Conservation (phyloP, 1,284 basidiomycete genomes). For the Microbotryum scabiosae region DNA sequence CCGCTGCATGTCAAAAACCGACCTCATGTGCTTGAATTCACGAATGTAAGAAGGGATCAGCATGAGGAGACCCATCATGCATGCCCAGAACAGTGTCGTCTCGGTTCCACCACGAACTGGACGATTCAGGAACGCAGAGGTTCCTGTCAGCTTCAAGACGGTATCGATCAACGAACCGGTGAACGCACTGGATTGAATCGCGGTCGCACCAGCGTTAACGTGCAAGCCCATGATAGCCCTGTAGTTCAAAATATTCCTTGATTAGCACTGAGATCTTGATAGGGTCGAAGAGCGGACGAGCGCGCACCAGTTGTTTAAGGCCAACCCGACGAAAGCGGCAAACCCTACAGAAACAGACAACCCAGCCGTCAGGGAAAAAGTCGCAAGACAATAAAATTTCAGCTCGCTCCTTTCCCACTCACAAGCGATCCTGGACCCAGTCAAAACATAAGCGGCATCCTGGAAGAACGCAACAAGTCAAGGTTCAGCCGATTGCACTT, state of each 20-base stretch:
- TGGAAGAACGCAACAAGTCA: constrained; percentile 30
- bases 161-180: too few species aligned
- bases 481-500: neutral
- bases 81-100: constrained; percentile 52
- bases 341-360: constrained; percentile 39
- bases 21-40: constrained; percentile 32
- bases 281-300: constrained; percentile 35
- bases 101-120: constrained; percentile 49
- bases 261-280: neutral
- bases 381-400: constrained; percentile 14
- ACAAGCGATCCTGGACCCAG: neutral
- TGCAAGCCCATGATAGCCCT: constrained; percentile 40
- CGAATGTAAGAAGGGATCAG: constrained; percentile 32
- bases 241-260: constrained; percentile 24
- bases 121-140: constrained; percentile 46
- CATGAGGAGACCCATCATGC: constrained; percentile 23
- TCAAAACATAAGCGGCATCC: constrained; percentile 52
- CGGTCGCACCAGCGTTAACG: constrained; percentile 40
- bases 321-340: constrained; percentile 46
- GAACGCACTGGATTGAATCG: neutral
- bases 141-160: neutral
- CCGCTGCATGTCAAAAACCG: too few species aligned
- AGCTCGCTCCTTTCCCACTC: constrained; percentile 32
- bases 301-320: constrained; percentile 45
- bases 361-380: constrained; percentile 41